A percentile compares a stretch with the other conserved stretches of the same genome.
Evolutionary conservation across 768 basidiomycete genomes (phyloP).

Genomic region (Xerocomus potaroensis): DNA sequence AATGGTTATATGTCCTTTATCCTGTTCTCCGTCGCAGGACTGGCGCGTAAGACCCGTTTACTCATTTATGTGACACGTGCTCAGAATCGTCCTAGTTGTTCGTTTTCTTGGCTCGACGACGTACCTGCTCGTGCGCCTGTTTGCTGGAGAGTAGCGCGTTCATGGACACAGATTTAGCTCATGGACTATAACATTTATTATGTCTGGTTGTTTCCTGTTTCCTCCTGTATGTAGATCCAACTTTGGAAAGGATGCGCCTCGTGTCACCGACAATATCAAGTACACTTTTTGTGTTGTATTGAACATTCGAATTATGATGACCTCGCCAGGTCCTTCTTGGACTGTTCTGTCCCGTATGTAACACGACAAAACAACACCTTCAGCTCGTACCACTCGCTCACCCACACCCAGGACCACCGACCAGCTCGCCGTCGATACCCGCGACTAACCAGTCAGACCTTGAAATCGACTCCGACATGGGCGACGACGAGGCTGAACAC

Average conservation of each 20-base stretch:
- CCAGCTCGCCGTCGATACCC: conserved; percentile 14
- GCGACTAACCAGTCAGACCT: too few relatives aligned
- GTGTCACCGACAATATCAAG: too few relatives aligned
- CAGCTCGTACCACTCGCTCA: background rate
- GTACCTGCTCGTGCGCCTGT: conserved; percentile 83
- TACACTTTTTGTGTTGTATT: too few relatives aligned
- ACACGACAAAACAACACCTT: conserved; percentile 1
- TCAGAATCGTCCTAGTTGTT: conserved; percentile 48
- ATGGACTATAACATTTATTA: background rate
- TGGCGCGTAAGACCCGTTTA: conserved; percentile 63
- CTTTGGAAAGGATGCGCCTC: background rate
- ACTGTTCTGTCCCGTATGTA: conserved; percentile 22
- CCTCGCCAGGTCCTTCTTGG: conserved; percentile 30
- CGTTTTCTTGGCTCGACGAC: conserved; percentile 78
- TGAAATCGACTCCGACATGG: too few relatives aligned
- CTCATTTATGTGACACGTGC: background rate
- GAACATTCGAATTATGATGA: too few relatives aligned
- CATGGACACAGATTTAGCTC: background rate
- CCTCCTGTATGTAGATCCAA: background rate
- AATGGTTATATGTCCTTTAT: conserved; percentile 88
- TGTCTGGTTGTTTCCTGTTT: background rate
- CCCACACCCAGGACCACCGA: conserved; percentile 11
- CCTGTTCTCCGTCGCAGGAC: conserved; percentile 80
- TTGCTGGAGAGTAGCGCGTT: conserved; percentile 83
- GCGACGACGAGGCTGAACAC: conserved; percentile 18